phyloP scores from a whole-genome alignment of 2,329 filamentous ascomycete genomes.

The Hypoxylon sp. region DNA sequence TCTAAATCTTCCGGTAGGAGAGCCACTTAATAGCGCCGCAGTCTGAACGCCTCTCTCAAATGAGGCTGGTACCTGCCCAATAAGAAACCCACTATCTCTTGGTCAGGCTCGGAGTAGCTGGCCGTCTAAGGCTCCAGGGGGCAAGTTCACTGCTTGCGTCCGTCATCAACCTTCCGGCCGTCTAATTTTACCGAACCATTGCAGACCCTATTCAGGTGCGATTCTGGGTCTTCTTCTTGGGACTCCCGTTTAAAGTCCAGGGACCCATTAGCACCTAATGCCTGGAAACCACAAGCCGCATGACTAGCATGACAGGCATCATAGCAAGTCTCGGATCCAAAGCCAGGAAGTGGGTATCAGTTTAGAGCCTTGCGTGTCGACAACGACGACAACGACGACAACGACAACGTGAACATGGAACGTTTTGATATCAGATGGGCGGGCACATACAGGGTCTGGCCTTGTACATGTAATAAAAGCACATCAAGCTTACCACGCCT shows the following conservation, averaged over 20 bases:
- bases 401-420: constrained; percentile 30
- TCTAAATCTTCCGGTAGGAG: constrained; percentile 45
- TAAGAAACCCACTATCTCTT: constrained; percentile 20
- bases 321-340: constrained; percentile 13
- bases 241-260: constrained; percentile 36
- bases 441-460: constrained; percentile 26
- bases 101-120: constrained; percentile 37
- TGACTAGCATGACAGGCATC: constrained; percentile 37
- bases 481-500: constrained; percentile 36
- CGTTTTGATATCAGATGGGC: constrained; percentile 36
- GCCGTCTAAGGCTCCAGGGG: constrained; percentile 32
- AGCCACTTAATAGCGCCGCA: constrained; percentile 36
- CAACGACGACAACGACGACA: neutral
- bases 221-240: constrained; percentile 31
- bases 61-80: constrained; percentile 43
- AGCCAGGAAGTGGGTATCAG: constrained; percentile 21
- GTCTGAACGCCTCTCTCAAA: constrained; percentile 38
- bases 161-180: constrained; percentile 38
- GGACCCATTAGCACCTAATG: constrained; percentile 31
- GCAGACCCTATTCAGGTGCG: constrained; percentile 34
- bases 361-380: constrained; percentile 28
- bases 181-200: constrained; percentile 47
- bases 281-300: constrained; percentile 34
- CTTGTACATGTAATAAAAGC: constrained; percentile 35
- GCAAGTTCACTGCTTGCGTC: constrained; percentile 31